Evolutionary conservation across 768 basidiomycete genomes (phyloP), one percentile per base, ranked within the genome.

Genomic region (Suillus paluster): DNA sequence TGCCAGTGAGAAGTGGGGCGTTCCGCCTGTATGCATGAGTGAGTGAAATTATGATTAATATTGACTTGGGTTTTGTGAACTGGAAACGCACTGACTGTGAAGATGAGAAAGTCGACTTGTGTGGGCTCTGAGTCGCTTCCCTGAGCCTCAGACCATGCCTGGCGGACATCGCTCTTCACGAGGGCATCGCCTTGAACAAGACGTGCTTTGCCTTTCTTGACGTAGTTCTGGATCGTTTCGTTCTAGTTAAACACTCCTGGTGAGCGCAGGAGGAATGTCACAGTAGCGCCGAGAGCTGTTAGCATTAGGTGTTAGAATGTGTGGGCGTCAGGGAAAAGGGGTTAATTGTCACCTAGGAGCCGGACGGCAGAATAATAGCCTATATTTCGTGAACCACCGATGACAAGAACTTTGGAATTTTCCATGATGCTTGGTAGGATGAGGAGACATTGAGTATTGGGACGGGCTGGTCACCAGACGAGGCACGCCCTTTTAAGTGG

Each of bases 171-270:
- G 1, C 75, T 78, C 59, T 78, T 70, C 39, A 80, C 76, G 8
- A 86, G 77, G 0, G 85, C 89, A 64, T 91, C 88, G 6, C 90
- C 90, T 63, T 85, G 78, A 11, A 88, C 67, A 9, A 90, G 72
- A 12, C 72, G 79, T 1, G 84, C 90, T 57, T 79, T 80, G 5
- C 86, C 87, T 0, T 77, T 67, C 52, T 77, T 70, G 53, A 90
- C 67, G 68, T 83, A 81, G 11, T 64, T 62, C 65, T 89, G 83
- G n/a, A 91, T 82, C 2, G 64, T 66, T 25, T 77, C 74, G 64
- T 91, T 84, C 8, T 73, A 63, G 48, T 88, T 86, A 64, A 91
- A 90, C 5, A 79, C 77, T 10, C 74, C 63, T 0, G 81, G 74
- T 19, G 76, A 79, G 34, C 90, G 84, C 39, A 91, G 78, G 14